These are phyloP conservation scores for Knoxdaviesia proteae DNA, from an alignment of 2,329 filamentous ascomycete genomes.

Conservation along the genomic window DNA sequence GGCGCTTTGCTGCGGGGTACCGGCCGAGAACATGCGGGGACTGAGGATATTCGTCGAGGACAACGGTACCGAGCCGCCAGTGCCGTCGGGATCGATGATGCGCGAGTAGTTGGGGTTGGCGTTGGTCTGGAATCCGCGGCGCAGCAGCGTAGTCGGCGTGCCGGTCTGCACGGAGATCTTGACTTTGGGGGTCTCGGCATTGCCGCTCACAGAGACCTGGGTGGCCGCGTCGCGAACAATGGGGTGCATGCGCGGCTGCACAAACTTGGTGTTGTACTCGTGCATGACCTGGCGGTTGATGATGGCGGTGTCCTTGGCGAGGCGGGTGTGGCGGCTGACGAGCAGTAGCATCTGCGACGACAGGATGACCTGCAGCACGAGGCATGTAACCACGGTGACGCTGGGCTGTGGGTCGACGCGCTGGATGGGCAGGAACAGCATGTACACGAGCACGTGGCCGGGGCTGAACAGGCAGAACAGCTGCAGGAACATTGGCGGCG, in stretches of 20 bases:
- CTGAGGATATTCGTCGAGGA: slow-evolving; percentile 15
- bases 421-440: slow-evolving; percentile 63
- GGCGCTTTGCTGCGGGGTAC: slow-evolving; percentile 3
- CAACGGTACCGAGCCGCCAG: neutral
- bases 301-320: slow-evolving; percentile 63
- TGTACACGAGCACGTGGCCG: slow-evolving; percentile 78
- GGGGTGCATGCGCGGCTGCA: slow-evolving; percentile 73
- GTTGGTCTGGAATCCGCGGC: slow-evolving; percentile 58
- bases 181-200: slow-evolving; percentile 19
- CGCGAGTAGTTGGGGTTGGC: slow-evolving; percentile 64
- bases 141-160: slow-evolving; percentile 40
- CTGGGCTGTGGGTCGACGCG: slow-evolving; percentile 62
- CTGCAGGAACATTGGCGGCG: slow-evolving; percentile 60
- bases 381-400: slow-evolving; percentile 62
- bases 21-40: slow-evolving; percentile 22
- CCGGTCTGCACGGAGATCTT: slow-evolving; percentile 14
- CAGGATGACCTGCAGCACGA: slow-evolving; percentile 56
- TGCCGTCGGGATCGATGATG: slow-evolving; percentile 46
- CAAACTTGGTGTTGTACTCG: slow-evolving; percentile 92
- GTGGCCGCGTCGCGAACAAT: slow-evolving; percentile 59
- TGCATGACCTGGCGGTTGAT: slow-evolving; percentile 83
- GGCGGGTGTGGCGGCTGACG: slow-evolving; percentile 56
- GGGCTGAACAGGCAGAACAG: slow-evolving; percentile 86
- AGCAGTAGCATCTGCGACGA: slow-evolving; percentile 59
- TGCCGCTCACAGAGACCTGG: slow-evolving; percentile 41